These are phyloP conservation scores for Hyaloperonospora brassicae DNA, from an alignment of 352 stramenopile genomes.

Conservation along the genomic window DNA sequence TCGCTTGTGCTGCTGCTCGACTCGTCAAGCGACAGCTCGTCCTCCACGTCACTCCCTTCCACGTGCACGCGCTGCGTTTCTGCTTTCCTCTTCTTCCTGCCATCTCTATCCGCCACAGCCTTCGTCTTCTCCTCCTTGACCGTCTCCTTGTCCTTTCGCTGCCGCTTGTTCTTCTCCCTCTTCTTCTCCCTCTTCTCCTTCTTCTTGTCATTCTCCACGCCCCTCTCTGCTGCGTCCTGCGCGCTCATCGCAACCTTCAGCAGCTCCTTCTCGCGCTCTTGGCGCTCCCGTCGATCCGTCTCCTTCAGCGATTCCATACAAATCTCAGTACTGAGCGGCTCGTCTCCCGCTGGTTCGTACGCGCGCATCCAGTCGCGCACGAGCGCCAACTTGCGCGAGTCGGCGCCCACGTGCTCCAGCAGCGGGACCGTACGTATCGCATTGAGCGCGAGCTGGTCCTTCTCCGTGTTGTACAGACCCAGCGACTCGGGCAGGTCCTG, in stretches of 20 bases:
- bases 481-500: slow-evolving; percentile 68
- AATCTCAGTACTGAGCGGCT: slow-evolving; percentile 43
- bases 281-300: slow-evolving; percentile 38
- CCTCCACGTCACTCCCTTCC: slow-evolving; percentile 28
- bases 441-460: slow-evolving; percentile 54
- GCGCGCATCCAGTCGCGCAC: slow-evolving; percentile 70
- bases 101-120: background rate
- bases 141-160: slow-evolving; percentile 9
- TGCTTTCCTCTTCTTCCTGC: slow-evolving; percentile 3
- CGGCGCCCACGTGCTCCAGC: slow-evolving; percentile 40
- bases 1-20: slow-evolving; percentile 23
- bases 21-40: slow-evolving; percentile 26
- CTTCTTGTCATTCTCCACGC: slow-evolving; percentile 24
- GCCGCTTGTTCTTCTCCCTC: background rate
- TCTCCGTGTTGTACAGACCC: slow-evolving; percentile 64
- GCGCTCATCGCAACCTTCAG: slow-evolving; percentile 38
- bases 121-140: slow-evolving; percentile 8
- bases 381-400: slow-evolving; percentile 57
- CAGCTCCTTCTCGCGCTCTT: slow-evolving; percentile 32
- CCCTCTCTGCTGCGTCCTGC: slow-evolving; percentile 22
- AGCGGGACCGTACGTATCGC: slow-evolving; percentile 48
- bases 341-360: slow-evolving; percentile 47
- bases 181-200: slow-evolving; percentile 22
- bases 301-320: slow-evolving; percentile 50
- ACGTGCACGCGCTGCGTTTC: slow-evolving; percentile 21